Evolutionary conservation across 2,329 filamentous ascomycete genomes (phyloP).

Genomic region (Aspergillus sp.): DNA sequence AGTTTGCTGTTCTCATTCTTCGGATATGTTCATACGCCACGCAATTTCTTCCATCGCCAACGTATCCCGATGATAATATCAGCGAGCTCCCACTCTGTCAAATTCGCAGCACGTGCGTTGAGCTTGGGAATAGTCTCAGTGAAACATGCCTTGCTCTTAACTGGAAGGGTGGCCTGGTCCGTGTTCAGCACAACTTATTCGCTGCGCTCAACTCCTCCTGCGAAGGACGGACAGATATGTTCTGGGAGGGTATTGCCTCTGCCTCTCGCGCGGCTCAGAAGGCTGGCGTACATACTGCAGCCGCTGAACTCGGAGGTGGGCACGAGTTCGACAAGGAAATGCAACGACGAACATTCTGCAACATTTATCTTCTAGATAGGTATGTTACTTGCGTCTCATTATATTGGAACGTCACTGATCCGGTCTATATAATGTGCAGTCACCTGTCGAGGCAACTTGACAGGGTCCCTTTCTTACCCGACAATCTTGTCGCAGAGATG

Average conservation of each 20-base stretch:
- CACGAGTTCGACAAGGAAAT: constrained; percentile 4
- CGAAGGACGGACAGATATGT: neutral
- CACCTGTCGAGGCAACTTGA: constrained; percentile 6
- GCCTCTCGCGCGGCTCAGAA: constrained; percentile 1
- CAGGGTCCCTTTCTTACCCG: constrained; percentile 1
- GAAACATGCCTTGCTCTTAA: neutral
- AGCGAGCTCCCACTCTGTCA: neutral
- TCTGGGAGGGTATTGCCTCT: constrained; percentile 2
- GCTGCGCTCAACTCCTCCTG: neutral
- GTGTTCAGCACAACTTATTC: constrained; percentile 6
- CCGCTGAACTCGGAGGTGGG: neutral
- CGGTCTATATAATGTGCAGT: neutral
- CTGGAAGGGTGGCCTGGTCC: constrained; percentile 2
- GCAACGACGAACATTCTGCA: constrained; percentile 6
- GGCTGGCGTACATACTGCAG: neutral
- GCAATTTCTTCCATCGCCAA: constrained; percentile 7
- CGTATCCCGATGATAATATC: neutral
- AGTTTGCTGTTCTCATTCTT: constrained; percentile 6
- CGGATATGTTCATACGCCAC: constrained; percentile 2
- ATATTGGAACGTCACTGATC: neutral
- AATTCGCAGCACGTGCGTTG: constrained; percentile 1
- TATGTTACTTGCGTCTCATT: neutral
- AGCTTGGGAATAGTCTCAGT: neutral
- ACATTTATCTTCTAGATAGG: constrained; percentile 7
- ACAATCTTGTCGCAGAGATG: neutral